Evolutionary conservation across 805 yeast species (phyloP), one percentile per base, ranked within the genome.

Genomic region (Metschnikowia noctiluminum): DNA sequence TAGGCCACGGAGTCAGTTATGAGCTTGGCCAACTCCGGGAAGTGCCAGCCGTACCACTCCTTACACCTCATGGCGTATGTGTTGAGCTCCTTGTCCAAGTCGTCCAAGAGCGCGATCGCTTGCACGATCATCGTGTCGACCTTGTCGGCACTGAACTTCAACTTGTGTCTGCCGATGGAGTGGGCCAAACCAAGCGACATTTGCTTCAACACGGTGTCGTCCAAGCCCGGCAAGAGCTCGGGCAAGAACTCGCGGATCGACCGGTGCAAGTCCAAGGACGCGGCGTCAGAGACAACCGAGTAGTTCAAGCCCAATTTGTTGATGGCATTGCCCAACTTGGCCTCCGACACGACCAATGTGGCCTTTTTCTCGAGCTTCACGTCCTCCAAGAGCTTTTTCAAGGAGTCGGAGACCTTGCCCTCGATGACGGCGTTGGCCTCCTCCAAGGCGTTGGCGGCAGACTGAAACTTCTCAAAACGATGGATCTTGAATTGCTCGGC

Each of bases 11-110:
- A 91, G 74, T 92, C 99, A 59, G 86, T 84, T 61, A 94, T 87
- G 69, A 92, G 89, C 80, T 94, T 94, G 63, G 97, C 97, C 82
- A 94, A 82, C 73, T 94, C 99, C 36, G 99, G 99, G 85, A 94
- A 94, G 73, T 94, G 99, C 99, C 99, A 94, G 58, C 99, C 99
- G 75, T 94, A 94, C 99, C 99, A 94, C 76, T 94, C 99, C 77
- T 92, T 94, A 74, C 92, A 83, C 77, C 99, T 85, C 99, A 94
- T 94, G 59, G 98, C 96, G 63, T 92, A 94, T 45, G 97, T 94
- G 77, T 94, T 94, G 62, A 94, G 81, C 72, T 94, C 99, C 76
- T 94, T 94, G 77, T 94, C 99, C 62, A 94, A 80, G 65, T 94
- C 97, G 64, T 94, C 99, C 64, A 94, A 80, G 58, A 94, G 78